Percentiles rank a stretch among this genome's conserved stretches.
Evolutionary conservation across 2,329 filamentous ascomycete genomes (phyloP).

Genomic region (Fusarium nanum): DNA sequence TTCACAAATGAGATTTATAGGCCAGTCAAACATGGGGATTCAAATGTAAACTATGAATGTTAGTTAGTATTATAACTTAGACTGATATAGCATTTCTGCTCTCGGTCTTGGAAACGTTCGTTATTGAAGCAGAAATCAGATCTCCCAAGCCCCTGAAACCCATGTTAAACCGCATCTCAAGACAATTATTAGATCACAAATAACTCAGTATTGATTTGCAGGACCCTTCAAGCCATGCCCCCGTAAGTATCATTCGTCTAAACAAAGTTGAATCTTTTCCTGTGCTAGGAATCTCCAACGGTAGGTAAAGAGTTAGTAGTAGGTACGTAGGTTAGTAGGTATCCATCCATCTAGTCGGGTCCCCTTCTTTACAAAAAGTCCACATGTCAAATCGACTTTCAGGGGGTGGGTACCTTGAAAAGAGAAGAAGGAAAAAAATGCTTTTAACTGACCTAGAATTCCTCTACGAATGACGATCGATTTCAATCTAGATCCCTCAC

Average conservation of each 20-base stretch:
- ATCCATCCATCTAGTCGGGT: not conserved
- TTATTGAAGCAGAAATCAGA: not conserved
- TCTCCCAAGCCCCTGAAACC: not conserved
- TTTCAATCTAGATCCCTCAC: constrained; percentile 29
- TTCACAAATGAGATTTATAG: not conserved
- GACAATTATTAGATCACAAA: not conserved
- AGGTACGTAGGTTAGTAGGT: not conserved
- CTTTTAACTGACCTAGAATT: constrained; percentile 10
- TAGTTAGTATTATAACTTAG: not conserved
- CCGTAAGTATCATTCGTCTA: not conserved
- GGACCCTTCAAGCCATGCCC: not conserved
- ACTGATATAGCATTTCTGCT: not conserved
- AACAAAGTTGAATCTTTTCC: not conserved
- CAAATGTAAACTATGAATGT: not conserved
- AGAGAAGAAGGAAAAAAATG: not conserved
- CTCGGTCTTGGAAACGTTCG: not conserved
- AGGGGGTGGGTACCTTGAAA: constrained; percentile 22
- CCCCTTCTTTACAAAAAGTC: constrained; percentile 2
- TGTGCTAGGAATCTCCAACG: not conserved
- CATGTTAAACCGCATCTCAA: not conserved
- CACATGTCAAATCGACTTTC: constrained; percentile 28
- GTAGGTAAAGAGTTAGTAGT: not conserved
- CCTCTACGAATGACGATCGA: constrained; percentile 26
- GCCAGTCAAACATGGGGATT: not conserved
- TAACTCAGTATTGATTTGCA: not conserved